phyloP scores from a whole-genome alignment of 306 rosid species.

The Carpinus viminea region DNA sequence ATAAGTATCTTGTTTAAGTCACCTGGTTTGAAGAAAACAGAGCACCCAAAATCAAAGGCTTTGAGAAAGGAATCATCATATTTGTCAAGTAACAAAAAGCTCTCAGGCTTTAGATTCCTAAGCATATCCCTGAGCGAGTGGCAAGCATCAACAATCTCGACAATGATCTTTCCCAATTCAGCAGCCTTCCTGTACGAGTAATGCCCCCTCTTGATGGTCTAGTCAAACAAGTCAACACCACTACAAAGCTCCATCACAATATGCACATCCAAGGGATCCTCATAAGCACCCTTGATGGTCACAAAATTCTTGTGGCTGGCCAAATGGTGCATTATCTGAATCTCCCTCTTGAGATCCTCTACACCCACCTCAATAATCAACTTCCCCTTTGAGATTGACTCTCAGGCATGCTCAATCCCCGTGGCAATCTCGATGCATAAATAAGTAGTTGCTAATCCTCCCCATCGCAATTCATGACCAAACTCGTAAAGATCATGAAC shows the following conservation, averaged over 20 bases:
- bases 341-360: constrained; percentile 85
- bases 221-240: constrained; percentile 85
- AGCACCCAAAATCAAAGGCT: constrained; percentile 92
- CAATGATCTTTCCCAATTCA: constrained; percentile 76
- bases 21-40: constrained; percentile 96
- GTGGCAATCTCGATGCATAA: constrained; percentile 62
- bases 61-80: constrained; percentile 86
- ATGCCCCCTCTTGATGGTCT: constrained; percentile 85
- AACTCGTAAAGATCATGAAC: constrained; percentile 80
- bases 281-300: constrained; percentile 88
- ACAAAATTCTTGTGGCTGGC: constrained; percentile 85
- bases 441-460: constrained; percentile 61
- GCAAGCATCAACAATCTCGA: constrained; percentile 89
- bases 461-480: constrained; percentile 84
- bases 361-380: constrained; percentile 81
- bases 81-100: constrained; percentile 80
- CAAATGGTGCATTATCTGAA: constrained; percentile 95
- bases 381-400: constrained; percentile 89
- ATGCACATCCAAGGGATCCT: constrained; percentile 83
- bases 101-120: constrained; percentile 88
- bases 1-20: constrained; percentile 8
- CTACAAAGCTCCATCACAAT: constrained; percentile 95
- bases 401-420: constrained; percentile 68
- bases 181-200: constrained; percentile 87
- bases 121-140: constrained; percentile 96